Conservation (phyloP, 1,284 basidiomycete species). For the Moesziomyces sp. region DNA sequence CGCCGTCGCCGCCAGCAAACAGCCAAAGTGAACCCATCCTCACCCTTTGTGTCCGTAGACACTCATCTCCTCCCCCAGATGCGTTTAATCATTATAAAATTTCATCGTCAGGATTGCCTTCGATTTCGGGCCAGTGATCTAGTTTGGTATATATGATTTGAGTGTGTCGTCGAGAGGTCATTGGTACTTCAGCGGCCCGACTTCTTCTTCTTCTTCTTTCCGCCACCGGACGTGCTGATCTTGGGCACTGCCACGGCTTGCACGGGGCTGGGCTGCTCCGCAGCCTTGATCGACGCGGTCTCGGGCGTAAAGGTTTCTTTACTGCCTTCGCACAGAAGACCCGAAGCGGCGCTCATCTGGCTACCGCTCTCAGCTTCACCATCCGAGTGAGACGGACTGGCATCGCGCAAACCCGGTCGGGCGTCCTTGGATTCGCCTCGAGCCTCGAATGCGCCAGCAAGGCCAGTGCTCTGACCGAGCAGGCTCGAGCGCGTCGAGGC, state of each 20-base stretch:
- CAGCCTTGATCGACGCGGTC: neutral
- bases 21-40: conserved; percentile 10
- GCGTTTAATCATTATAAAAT: neutral
- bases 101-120: neutral
- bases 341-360: conserved; percentile 22
- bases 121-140: neutral
- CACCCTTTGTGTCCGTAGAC: neutral
- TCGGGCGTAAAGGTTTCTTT: conserved; percentile 31
- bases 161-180: neutral
- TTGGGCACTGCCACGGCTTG: neutral
- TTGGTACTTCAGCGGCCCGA: conserved; percentile 14
- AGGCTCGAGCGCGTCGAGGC: conserved; percentile 36
- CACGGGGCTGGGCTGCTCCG: neutral
- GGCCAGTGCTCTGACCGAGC: conserved; percentile 31
- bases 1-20: conserved; percentile 16
- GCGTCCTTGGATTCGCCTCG: conserved; percentile 6
- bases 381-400: conserved; percentile 27
- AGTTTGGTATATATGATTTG: neutral
- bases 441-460: conserved; percentile 9
- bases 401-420: conserved; percentile 4
- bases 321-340: conserved; percentile 31
- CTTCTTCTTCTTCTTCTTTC: conserved; percentile 40
- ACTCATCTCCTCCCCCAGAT: neutral
- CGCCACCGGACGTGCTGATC: conserved; percentile 25
- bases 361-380: conserved; percentile 18